Evolutionary conservation across 164 flowering plant genomes (phyloP).

Genomic region (Sedum album): DNA sequence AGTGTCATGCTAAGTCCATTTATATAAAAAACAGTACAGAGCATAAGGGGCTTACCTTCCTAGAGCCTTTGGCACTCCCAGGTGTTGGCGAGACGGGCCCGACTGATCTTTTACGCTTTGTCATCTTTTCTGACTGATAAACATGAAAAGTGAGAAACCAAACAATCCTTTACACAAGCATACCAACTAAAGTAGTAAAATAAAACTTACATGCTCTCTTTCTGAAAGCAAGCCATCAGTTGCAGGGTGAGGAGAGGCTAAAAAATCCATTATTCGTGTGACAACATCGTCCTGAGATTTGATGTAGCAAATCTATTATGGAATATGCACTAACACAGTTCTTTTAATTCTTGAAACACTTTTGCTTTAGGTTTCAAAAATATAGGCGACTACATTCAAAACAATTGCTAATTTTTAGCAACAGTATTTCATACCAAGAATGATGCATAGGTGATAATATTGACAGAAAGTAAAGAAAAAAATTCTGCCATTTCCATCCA

Average conservation of each 20-base stretch:
- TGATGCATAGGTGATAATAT: background rate
- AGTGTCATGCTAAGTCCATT: background rate
- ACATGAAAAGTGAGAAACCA: background rate
- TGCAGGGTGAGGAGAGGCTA: slow-evolving; percentile 79
- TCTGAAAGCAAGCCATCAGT: slow-evolving; percentile 65
- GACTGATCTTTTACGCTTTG: background rate
- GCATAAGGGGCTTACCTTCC: background rate
- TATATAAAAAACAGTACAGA: background rate
- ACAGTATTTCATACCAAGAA: background rate
- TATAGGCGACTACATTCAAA: background rate
- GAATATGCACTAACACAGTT: too few relatives aligned
- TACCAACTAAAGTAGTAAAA: background rate
- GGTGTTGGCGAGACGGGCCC: too few relatives aligned
- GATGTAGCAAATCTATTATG: background rate
- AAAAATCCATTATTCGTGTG: slow-evolving; percentile 55
- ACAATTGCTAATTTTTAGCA: background rate
- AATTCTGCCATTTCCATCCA: background rate
- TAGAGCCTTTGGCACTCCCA: background rate
- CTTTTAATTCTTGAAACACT: background rate
- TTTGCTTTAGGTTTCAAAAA: background rate
- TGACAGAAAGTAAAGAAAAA: background rate
- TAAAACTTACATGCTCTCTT: slow-evolving; percentile 44
- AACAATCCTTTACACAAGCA: background rate
- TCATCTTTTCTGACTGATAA: background rate
- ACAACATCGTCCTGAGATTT: slow-evolving; percentile 66